phyloP scores from a whole-genome alignment of 805 yeast species.

The Candida nanaspora region DNA sequence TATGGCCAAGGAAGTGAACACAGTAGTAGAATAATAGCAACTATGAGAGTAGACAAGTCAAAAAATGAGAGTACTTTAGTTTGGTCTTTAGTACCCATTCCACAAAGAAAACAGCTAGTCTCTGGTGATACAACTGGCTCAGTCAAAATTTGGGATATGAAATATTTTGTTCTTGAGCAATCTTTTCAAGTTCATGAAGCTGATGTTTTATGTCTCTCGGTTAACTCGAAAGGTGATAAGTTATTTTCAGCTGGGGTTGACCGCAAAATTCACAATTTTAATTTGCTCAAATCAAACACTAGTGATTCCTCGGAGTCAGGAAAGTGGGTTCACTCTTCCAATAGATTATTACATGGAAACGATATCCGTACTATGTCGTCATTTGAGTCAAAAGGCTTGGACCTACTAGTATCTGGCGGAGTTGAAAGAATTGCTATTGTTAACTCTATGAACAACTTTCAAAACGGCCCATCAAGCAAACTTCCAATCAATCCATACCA shows the following conservation, averaged over 20 bases:
- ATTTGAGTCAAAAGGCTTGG: conserved; percentile 61
- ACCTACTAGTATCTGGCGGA: conserved; percentile 75
- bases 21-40: conserved; percentile 49
- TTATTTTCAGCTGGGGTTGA: conserved; percentile 92
- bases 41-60: conserved; percentile 89
- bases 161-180: conserved; percentile 69
- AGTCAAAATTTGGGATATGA: conserved; percentile 87
- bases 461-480: conserved; percentile 64
- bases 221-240: conserved; percentile 51
- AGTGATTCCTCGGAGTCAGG: too few species aligned
- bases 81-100: conserved; percentile 73
- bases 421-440: conserved; percentile 66
- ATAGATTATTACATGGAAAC: conserved; percentile 76
- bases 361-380: conserved; percentile 75
- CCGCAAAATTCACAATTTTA: conserved; percentile 75
- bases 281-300: conserved; percentile 39
- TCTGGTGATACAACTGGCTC: conserved; percentile 96
- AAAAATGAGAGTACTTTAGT: conserved; percentile 82
- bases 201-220: conserved; percentile 71
- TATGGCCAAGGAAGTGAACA: conserved; percentile 34
- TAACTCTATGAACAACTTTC: conserved; percentile 60
- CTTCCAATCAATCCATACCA: conserved; percentile 39
- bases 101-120: conserved; percentile 65
- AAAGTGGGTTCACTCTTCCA: conserved; percentile 73
- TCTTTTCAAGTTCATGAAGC: conserved; percentile 83